Percentiles rank a stretch among this genome's conserved stretches.
phyloP scores from a whole-genome alignment of 2,329 filamentous ascomycete genomes.

The Annulohypoxylon truncatum region DNA sequence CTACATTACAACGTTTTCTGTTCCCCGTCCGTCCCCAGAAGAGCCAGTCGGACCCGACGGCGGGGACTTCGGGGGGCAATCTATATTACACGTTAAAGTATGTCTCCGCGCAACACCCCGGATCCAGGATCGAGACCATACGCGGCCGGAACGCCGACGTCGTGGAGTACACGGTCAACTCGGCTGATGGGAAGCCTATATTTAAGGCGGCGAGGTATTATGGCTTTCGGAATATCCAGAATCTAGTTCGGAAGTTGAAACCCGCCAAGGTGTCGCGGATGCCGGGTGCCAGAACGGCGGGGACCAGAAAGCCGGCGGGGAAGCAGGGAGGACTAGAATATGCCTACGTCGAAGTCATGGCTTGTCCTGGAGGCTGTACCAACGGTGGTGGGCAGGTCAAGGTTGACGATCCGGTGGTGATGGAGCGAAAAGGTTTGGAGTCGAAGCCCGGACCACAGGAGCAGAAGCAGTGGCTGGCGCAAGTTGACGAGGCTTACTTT shows the following conservation, averaged over 20 bases:
- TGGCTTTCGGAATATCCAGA: conserved; percentile 98
- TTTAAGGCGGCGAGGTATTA: conserved; percentile 92
- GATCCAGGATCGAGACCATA: conserved; percentile 75
- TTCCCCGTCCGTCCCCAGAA: conserved; percentile 66
- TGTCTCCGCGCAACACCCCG: conserved; percentile 76
- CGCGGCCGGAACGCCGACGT: conserved; percentile 92
- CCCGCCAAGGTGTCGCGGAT: conserved; percentile 82
- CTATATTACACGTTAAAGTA: conserved; percentile 85
- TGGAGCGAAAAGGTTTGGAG: conserved; percentile 60
- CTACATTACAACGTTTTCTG: conserved; percentile 76
- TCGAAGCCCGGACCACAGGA: conserved; percentile 76
- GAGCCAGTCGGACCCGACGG: conserved; percentile 61
- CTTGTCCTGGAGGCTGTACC: conserved; percentile 97
- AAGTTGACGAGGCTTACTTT: conserved; percentile 91
- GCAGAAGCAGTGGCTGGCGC: conserved; percentile 86
- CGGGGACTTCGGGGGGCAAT: conserved; percentile 89
- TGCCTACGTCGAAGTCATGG: conserved; percentile 98
- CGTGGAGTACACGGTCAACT: conserved; percentile 80
- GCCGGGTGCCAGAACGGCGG: conserved; percentile 76
- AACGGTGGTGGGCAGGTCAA: conserved; percentile 98
- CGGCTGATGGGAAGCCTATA: conserved; percentile 66
- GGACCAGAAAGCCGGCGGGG: conserved; percentile 63
- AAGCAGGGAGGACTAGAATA: conserved; percentile 72
- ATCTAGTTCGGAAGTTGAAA: conserved; percentile 91
- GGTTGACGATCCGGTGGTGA: conserved; percentile 77